Evolutionary conservation across 228 moss, liverwort and hornwort genomes (phyloP), one percentile per base, ranked within the genome.

Genomic region (Sphagnum magellanicum): DNA sequence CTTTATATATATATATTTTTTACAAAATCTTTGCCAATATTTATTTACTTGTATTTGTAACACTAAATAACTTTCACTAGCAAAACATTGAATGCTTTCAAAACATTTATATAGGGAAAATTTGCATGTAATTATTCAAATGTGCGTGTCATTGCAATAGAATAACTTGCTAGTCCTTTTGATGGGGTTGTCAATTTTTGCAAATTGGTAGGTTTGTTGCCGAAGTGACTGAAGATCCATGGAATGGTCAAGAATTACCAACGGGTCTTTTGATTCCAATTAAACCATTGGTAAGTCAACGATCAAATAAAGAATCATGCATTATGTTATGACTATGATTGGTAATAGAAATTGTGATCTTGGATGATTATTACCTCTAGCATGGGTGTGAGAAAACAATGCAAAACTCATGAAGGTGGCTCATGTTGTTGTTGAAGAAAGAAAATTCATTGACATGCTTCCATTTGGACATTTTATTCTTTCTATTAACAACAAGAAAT

Each of bases 151-250:
- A 55, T 12, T 55, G 9, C 1, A 55, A 55, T 12, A 55, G 16
- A 32, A 32, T 32, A 2, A 32, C 32, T 32, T 32, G 32, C 32
- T 3, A 32, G 1, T 32, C 32, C 32, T 3, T 32, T 32, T 32
- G 32, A 32, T 32, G 32, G 3, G 32, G 32, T 32, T 32, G 32
- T 32, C 32, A 32, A 32, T 32, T 32, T 32, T 51, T 8, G 10
- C 5, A 52, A 51, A n/a, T 12, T 57, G 11, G 63, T 50, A 95
- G 95, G 63, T 97, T 90, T 75, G 87, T 97, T 49, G 91, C 88
- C 0, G 91, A 93, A 66, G 88, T 97, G 8, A 46, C 77, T 10
- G 87, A 91, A 16, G 96, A 93, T 69, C 96, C 96, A 16, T 97
- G 96, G 96, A 79, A 91, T 64, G 90, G 91, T 0, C 77, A 88